Evolutionary conservation across 176 grass and related monocot species (phyloP), one percentile per base, ranked within the genome.

Genomic region (Otatea glauca): DNA sequence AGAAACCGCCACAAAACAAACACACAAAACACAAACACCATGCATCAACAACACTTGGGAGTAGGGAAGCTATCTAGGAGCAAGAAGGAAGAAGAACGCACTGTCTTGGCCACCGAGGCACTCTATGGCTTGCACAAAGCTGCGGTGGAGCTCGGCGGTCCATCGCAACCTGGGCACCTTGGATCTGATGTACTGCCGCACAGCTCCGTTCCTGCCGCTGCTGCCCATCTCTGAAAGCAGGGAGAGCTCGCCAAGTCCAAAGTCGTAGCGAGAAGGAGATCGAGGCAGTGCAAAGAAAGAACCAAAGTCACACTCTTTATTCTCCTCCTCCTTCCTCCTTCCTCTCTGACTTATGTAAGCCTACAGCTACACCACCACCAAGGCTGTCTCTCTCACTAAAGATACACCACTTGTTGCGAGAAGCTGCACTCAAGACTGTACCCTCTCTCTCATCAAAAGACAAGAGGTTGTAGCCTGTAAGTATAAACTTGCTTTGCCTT

Each of bases 81-180:
- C 48, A 16, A 24, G 7, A 88, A 54, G 23, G 15, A 70, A 42
- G 27, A 42, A 48, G 71, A 74, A 67, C 94, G 27, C 83, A 97
- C 94, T 97, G 20, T 97, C 49, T 72, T 92, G 86, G 29, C 94
- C 94, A 44, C 94, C 94, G 43, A 97, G 92, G 81, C 62, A 87
- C 48, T 92, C 88, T 10, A 97, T 89, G 76, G 94, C 92, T 37
- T 82, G 86, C 20, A 92, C 44, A 61, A 97, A 97, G 83, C 90
- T 87, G 81, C 50, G 68, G 76, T 97, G 92, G 65, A 97, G 92
- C n/a, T 97, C 94, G 59, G 87, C 76, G 0, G 90, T 92, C 94
- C 94, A 97, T 75, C 86, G 59, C 82, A 97, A 68, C 60, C 94
- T 81, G 38, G 94, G 94, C 65, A 90, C 80, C 79, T 90, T 90